Base-by-base conservation (phyloP, 495 filamentous ascomycete species). In the Penicillium parvum region DNA sequence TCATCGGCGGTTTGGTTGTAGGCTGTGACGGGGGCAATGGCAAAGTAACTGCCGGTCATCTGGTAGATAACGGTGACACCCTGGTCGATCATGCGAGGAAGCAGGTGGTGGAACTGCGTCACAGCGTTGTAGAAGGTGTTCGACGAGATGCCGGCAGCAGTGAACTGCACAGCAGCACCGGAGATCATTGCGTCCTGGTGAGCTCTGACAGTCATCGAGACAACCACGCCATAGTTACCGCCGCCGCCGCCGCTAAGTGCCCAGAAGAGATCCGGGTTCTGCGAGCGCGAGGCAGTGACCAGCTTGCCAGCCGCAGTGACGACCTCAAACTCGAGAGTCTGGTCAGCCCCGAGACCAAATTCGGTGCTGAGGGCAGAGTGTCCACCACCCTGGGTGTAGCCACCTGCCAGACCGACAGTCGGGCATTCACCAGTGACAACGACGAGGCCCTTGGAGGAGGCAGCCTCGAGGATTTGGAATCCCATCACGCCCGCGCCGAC, bases 241-340 rank as follows among this genome's bases (percentile, higher is more conserved):
- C 69, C 81, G 12, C 82, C 83, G 15, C 83, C 82, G 3, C 83
- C 83, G 36, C 78, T 72, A 41, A 85, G 67, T 7, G 82, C 84
- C 81, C 79, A 86, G 63, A 81, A 86, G 9, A 87, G 59, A 50
- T 86, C 84, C 1, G 60, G 30, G 47, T 85, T 73, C 40, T 71
- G 66, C 8, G 46, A 41, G 40, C 75, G 74, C 28, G 77, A 80
- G 4, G 75, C 74, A 0, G 62, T 75, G 6, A 83, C 50, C n/a
- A 79, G 28, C 22, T 55, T 49, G 2, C 83, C 82, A 4, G 43
- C 52, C 0, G 71, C 68, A 2, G 78, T 83, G 12, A 87, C 77
- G 1, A 86, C 64, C 47, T 82, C 77, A 54, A 75, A 77, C 34
- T 82, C 72, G 4, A 86, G 65, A 0, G 81, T 73, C 18, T 81